A percentile compares a stretch with the other conserved stretches of the same genome.
phyloP scores from a whole-genome alignment of 2,329 filamentous ascomycete species.

The Alternaria conjuncta region DNA sequence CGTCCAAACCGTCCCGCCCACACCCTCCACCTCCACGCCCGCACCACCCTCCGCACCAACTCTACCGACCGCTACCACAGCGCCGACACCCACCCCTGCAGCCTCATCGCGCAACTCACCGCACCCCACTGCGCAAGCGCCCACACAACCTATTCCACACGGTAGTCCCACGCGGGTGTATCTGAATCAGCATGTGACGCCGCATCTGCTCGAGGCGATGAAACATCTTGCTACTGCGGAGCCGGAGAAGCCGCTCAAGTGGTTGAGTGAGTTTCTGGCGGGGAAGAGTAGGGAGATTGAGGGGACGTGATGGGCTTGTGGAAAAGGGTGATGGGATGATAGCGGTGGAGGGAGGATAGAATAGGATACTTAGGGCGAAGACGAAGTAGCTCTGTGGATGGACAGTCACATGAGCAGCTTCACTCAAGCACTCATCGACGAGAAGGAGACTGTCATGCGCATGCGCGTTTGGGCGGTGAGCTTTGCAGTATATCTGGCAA shows the following conservation, averaged over 20 bases:
- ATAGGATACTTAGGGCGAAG: background rate
- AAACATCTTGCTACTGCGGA: slow-evolving; percentile 58
- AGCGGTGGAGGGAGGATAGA: no score
- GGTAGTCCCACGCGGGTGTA: slow-evolving; percentile 58
- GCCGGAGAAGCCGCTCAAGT: slow-evolving; percentile 59
- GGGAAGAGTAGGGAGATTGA: slow-evolving; percentile 58
- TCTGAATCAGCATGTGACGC: slow-evolving; percentile 58
- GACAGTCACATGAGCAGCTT: background rate
- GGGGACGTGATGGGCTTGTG: slow-evolving; percentile 31
- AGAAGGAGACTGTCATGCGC: background rate
- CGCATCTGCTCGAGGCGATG: slow-evolving; percentile 59
- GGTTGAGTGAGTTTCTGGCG: slow-evolving; percentile 56
- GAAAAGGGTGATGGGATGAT: background rate
- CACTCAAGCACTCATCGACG: background rate
- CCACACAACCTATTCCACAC: slow-evolving; percentile 51
- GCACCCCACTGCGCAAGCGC: slow-evolving; percentile 40
- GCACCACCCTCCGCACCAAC: slow-evolving; percentile 4
- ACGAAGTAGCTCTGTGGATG: background rate
- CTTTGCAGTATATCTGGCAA: background rate
- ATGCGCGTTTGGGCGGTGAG: background rate
- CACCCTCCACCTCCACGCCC: slow-evolving; percentile 6
- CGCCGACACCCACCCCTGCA: slow-evolving; percentile 20
- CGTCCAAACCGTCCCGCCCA: slow-evolving; percentile 17
- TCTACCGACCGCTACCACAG: background rate
- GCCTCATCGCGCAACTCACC: slow-evolving; percentile 44